Percentiles rank a stretch among this genome's conserved stretches.
Conservation (phyloP, 805 yeast genomes). For the Starmera amethionina region DNA sequence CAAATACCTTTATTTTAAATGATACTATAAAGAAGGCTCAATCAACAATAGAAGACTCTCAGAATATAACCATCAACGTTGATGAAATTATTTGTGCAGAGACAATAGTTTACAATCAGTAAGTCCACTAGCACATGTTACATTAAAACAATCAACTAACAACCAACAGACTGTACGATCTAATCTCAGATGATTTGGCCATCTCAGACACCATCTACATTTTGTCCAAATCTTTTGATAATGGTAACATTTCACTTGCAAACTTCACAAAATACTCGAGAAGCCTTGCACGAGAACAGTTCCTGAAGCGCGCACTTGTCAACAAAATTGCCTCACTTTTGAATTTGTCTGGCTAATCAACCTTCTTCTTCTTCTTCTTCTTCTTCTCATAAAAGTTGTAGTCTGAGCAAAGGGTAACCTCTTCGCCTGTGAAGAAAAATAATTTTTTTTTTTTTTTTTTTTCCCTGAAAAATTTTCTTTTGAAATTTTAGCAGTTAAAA, state of each 20-base stretch:
- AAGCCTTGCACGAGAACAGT: constrained; percentile 55
- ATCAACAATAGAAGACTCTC: constrained; percentile 19
- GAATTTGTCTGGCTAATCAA: constrained; percentile 2
- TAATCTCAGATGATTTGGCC: constrained; percentile 59
- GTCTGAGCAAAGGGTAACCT: background rate
- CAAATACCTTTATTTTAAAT: constrained; percentile 20
- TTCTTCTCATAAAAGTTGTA: background rate
- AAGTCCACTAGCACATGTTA: background rate
- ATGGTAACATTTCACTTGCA: constrained; percentile 33
- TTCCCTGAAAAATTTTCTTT: background rate
- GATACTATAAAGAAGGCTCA: constrained; percentile 23
- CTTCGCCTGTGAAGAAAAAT: no score
- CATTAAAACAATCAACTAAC: background rate
- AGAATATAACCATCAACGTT: constrained; percentile 7
- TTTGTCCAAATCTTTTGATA: constrained; percentile 45
- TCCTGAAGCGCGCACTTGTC: constrained; percentile 37
- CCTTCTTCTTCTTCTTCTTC: background rate
- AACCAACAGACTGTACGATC: constrained; percentile 32
- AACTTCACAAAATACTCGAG: constrained; percentile 35
- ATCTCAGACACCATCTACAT: constrained; percentile 58
- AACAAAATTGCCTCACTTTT: constrained; percentile 24
- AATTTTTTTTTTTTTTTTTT: no score
- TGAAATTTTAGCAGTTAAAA: no score
- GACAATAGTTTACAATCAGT: constrained; percentile 46
- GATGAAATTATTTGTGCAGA: constrained; percentile 40